Evolutionary conservation across 2,329 filamentous ascomycete species (phyloP).

Genomic region (Curvularia lunata): DNA sequence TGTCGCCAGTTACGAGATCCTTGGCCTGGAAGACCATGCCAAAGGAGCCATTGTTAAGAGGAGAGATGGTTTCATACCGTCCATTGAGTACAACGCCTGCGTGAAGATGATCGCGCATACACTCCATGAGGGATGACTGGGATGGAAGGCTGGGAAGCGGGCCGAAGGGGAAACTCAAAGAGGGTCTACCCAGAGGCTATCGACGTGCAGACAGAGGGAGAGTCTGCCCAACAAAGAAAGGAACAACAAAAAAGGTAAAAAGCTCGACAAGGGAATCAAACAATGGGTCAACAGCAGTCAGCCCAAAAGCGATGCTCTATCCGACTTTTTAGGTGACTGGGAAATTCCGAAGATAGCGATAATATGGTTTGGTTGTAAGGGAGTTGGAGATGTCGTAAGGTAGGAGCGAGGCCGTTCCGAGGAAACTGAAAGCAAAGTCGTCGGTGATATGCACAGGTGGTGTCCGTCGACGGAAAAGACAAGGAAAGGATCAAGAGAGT

Average conservation of each 20-base stretch:
- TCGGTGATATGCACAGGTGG: constrained; percentile 50
- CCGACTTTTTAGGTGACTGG: constrained; percentile 45
- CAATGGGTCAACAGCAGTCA: constrained; percentile 43
- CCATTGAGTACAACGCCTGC: constrained; percentile 82
- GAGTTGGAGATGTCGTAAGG: constrained; percentile 40
- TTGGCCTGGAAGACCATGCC: constrained; percentile 96
- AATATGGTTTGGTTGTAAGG: constrained; percentile 38
- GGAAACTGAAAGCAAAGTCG: constrained; percentile 40
- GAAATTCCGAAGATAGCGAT: constrained; percentile 44
- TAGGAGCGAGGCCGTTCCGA: constrained; percentile 37
- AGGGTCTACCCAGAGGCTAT: constrained; percentile 42
- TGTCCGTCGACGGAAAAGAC: constrained; percentile 48
- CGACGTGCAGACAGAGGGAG: constrained; percentile 29
- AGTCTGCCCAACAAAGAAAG: constrained; percentile 27
- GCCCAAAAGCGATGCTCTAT: constrained; percentile 48
- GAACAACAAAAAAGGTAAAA: constrained; percentile 28
- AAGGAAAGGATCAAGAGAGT: constrained; percentile 53
- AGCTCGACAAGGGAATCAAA: constrained; percentile 43
- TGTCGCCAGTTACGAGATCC: constrained; percentile 76
- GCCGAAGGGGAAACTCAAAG: constrained; percentile 45
- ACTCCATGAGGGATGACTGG: constrained; percentile 68
- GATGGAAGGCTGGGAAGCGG: constrained; percentile 26
- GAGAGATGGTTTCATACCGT: constrained; percentile 88
- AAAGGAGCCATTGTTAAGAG: constrained; percentile 97
- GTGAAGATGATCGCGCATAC: constrained; percentile 81